These are phyloP conservation scores for Cinchona pubescens DNA, from an alignment of 257 asterid genomes.

Conservation along the genomic window DNA sequence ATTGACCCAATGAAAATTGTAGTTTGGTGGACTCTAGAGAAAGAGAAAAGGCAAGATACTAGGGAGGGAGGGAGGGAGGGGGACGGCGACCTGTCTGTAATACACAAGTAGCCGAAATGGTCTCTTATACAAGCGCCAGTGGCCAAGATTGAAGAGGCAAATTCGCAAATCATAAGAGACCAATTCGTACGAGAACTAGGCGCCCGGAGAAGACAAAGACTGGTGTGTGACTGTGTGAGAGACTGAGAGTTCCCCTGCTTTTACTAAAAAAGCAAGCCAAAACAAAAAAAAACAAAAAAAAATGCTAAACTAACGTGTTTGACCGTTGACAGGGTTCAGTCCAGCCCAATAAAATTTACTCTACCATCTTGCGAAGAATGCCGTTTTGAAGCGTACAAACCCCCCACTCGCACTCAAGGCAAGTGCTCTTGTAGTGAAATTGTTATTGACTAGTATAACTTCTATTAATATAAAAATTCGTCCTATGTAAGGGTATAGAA, in stretches of 20 bases:
- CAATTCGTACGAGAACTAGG: conserved; percentile 7
- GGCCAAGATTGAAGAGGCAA: neutral
- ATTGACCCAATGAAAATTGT: neutral
- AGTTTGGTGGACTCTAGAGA: neutral
- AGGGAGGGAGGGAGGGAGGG: no score
- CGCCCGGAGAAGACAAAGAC: neutral
- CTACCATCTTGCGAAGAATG: neutral
- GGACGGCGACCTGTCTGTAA: no score
- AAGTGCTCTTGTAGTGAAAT: neutral
- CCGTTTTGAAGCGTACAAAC: neutral
- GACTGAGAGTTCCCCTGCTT: neutral
- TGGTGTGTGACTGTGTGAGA: no score
- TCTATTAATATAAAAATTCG: no score
- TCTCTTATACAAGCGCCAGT: neutral
- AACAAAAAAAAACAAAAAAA: neutral
- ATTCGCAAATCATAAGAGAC: conserved; percentile 16
- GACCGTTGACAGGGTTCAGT: conserved; percentile 49
- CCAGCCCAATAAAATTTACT: neutral
- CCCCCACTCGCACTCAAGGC: conserved; percentile 20
- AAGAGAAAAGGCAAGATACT: neutral
- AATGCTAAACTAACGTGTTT: conserved; percentile 36
- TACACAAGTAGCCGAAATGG: no score
- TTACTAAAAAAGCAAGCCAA: no score
- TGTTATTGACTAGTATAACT: no score
- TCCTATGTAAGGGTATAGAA: no score